These are phyloP conservation scores for Hyphopichia buzzinii DNA, from an alignment of 1,139 yeast species.

Conservation along the genomic window DNA sequence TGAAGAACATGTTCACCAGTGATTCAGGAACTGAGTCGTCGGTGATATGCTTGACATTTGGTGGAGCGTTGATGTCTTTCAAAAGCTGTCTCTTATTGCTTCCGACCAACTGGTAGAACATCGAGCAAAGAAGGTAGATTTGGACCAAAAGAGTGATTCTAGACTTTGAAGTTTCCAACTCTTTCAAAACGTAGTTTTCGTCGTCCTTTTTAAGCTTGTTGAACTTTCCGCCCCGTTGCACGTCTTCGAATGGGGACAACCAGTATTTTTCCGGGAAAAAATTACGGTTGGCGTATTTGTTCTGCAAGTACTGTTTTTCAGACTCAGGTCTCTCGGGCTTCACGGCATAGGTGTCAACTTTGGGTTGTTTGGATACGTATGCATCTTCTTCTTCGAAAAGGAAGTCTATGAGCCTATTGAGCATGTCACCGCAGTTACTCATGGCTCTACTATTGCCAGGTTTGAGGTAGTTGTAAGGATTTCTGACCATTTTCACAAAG, in stretches of 20 bases:
- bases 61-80: conserved; percentile 22
- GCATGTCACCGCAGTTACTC: conserved; percentile 19
- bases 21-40: conserved; percentile 33
- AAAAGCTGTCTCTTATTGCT: conserved; percentile 24
- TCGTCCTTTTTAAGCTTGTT: conserved; percentile 25
- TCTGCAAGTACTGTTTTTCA: conserved; percentile 16
- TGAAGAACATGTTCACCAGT: conserved; percentile 18
- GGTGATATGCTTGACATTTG: conserved; percentile 34
- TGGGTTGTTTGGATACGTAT: conserved; percentile 14
- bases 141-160: conserved; percentile 31
- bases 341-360: conserved; percentile 18
- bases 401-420: conserved; percentile 25
- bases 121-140: conserved; percentile 29
- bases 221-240: conserved; percentile 13
- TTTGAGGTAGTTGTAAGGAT: conserved; percentile 35
- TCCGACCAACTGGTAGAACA: conserved; percentile 29
- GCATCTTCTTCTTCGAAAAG: conserved; percentile 31
- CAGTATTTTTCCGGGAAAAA: conserved; percentile 42
- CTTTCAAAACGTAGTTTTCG: conserved; percentile 21
- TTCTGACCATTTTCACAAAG: conserved; percentile 31
- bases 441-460: conserved; percentile 22
- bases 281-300: conserved; percentile 19
- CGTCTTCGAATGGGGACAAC: conserved; percentile 26
- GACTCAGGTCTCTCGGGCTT: conserved; percentile 13
- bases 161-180: conserved; percentile 26